Evolutionary conservation across 2,329 filamentous ascomycete genomes (phyloP), one percentile per base, ranked within the genome.

Genomic region (Botrytis tulipae): DNA sequence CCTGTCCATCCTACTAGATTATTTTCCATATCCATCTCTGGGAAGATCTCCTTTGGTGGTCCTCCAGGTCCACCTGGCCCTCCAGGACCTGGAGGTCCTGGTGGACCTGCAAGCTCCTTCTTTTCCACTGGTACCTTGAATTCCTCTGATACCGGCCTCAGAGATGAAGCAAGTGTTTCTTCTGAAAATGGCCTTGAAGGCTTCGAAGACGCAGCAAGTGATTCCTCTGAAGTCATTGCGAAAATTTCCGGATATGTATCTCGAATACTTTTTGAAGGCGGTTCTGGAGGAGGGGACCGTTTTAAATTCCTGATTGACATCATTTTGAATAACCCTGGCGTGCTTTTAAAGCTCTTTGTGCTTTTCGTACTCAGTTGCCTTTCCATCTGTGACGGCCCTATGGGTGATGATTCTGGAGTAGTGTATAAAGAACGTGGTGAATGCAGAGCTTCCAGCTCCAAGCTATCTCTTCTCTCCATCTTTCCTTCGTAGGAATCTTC

Each of bases 21-120:
- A 0, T 80, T 81, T 67, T 82, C 82, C n/a, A 90, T 84, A 75
- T 89, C 83, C 20, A 72, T 71, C 42, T 67, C 42, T 46, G 74
- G 74, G 2, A 75, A 68, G 5, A 65, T 20, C 29, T 72, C 70
- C 5, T 61, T 72, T n/a, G 70, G 70, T 46, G 70, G 70, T 37
- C 61, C 70, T 32, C 70, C 70, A 29, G 60, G 59, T 32, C 44
- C 59, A 25, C 22, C 37, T 6, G 57, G n/a, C 7, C 37, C 60
- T 46, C 35, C 70, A 37, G 61, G 61, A 4, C 61, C 70, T 8
- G 35, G 20, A 22, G 46, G 16, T 35, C 35, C 32, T 3, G 35
- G 69, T 29, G 42, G 22, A 2, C n/a, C 48, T 20, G 18, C 37
- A 37, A 62, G 22, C 29, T 5, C 46, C 57, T 54, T 59, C 25